Evolutionary conservation across 306 rosid species (phyloP).

Genomic region (Rosa multiflora): DNA sequence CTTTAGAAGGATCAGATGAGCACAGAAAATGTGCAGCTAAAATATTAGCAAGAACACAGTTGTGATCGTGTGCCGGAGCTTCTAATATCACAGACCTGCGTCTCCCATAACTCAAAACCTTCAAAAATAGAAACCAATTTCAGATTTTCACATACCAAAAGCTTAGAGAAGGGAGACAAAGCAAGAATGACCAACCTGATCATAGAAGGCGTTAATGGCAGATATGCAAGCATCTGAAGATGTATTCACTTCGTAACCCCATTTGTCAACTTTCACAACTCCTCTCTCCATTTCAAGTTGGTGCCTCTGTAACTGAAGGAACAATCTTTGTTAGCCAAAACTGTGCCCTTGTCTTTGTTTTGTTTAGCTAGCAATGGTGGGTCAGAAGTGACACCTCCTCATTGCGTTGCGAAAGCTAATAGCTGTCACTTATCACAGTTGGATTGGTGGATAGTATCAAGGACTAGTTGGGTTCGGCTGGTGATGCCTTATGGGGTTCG

Average conservation of each 20-base stretch:
- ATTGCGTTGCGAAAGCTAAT: background rate
- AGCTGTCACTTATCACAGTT: background rate
- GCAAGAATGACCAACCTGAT: conserved; percentile 51
- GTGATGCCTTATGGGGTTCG: background rate
- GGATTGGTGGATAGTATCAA: background rate
- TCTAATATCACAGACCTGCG: conserved; percentile 70
- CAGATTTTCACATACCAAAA: conserved; percentile 13
- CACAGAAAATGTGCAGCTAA: conserved; percentile 57
- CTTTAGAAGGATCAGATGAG: conserved; percentile 54
- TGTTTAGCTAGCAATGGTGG: background rate
- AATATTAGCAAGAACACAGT: conserved; percentile 80
- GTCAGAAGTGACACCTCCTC: background rate
- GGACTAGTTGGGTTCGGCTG: background rate
- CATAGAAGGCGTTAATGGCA: conserved; percentile 66
- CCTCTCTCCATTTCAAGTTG: conserved; percentile 41
- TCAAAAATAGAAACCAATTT: conserved; percentile 30
- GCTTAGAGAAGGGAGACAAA: background rate
- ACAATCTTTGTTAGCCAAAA: background rate
- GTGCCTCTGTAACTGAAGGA: background rate
- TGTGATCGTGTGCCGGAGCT: conserved; percentile 56
- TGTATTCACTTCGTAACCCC: conserved; percentile 74
- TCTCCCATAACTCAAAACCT: conserved; percentile 78
- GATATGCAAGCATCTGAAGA: conserved; percentile 72
- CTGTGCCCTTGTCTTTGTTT: background rate
- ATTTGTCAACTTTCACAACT: conserved; percentile 44